phyloP scores from a whole-genome alignment of 140 eudicot species.

The Flaveria floridana region DNA sequence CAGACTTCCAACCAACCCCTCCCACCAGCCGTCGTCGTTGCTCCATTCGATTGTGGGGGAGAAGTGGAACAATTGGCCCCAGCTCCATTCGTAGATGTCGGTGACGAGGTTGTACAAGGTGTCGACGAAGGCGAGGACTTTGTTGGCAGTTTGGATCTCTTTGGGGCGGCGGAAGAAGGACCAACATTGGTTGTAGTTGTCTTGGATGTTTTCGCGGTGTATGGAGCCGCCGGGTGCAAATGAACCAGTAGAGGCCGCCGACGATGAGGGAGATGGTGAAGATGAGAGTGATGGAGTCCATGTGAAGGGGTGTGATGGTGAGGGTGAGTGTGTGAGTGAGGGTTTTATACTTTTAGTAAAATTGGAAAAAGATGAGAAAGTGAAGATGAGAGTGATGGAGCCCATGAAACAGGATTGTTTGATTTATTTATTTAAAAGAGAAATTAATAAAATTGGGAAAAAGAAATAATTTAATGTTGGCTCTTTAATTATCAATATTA shows the following conservation, averaged over 20 bases:
- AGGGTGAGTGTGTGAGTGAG: background rate
- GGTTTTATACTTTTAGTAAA: no score
- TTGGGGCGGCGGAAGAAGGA: slow-evolving; percentile 88
- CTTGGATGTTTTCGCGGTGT: slow-evolving; percentile 60
- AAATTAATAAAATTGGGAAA: slow-evolving; percentile 31
- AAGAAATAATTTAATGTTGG: slow-evolving; percentile 39
- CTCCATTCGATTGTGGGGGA: slow-evolving; percentile 50
- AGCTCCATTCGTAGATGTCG: slow-evolving; percentile 93
- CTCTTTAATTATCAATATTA: slow-evolving; percentile 53
- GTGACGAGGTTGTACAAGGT: slow-evolving; percentile 90
- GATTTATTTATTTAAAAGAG: slow-evolving; percentile 34
- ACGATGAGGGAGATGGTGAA: slow-evolving; percentile 57
- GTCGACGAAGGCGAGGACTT: slow-evolving; percentile 84
- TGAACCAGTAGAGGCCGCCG: slow-evolving; percentile 92
- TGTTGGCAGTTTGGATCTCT: slow-evolving; percentile 70
- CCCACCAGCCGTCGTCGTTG: no score
- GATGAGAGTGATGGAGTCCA: slow-evolving; percentile 43
- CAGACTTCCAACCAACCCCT: no score
- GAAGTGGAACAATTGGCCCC: slow-evolving; percentile 94
- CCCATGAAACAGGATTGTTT: slow-evolving; percentile 34
- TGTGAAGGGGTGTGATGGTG: slow-evolving; percentile 8
- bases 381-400: no score
- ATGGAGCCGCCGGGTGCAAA: slow-evolving; percentile 90
- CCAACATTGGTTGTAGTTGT: slow-evolving; percentile 82
- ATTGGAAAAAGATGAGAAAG: no score